phyloP scores from a whole-genome alignment of 495 filamentous ascomycete genomes.

The Apodospora peruviana region DNA sequence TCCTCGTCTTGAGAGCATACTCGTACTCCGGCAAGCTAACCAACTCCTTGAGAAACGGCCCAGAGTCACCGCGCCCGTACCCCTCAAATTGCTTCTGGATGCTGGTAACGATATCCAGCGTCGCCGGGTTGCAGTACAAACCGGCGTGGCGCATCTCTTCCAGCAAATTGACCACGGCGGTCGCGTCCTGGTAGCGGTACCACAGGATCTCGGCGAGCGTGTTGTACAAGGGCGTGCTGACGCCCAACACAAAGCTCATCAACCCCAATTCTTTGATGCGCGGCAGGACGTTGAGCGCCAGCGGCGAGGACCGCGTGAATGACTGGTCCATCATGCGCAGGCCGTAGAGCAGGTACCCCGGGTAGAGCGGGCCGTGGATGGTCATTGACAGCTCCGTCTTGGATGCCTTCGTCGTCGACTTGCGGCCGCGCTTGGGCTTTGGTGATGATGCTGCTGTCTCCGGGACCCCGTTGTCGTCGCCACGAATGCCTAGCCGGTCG shows the following conservation, averaged over 20 bases:
- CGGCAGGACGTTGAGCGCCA: constrained; percentile 59
- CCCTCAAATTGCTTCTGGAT: constrained; percentile 14
- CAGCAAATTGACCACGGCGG: constrained; percentile 55
- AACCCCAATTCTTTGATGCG: constrained; percentile 66
- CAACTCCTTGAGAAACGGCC: constrained; percentile 29
- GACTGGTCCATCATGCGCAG: constrained; percentile 56
- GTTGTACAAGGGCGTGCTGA: constrained; percentile 69
- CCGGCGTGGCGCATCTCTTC: constrained; percentile 74
- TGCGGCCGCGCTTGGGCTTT: background rate
- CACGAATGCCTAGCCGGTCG: constrained; percentile 29
- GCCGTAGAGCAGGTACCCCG: constrained; percentile 56
- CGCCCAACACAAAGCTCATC: constrained; percentile 66
- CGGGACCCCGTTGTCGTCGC: constrained; percentile 1
- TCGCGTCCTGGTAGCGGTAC: constrained; percentile 55
- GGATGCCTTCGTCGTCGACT: constrained; percentile 10
- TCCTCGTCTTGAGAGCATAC: constrained; percentile 8
- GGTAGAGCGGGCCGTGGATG: constrained; percentile 63
- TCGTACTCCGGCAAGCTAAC: constrained; percentile 36
- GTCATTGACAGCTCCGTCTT: constrained; percentile 32
- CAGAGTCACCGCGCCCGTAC: constrained; percentile 7
- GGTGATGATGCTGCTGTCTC: background rate
- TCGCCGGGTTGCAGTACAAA: constrained; percentile 55
- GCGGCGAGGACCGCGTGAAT: constrained; percentile 53
- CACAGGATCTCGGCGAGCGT: constrained; percentile 61
- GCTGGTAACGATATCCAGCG: constrained; percentile 42